These are phyloP conservation scores for Begonia loranthoides DNA, from an alignment of 306 rosid species.

Conservation along the genomic window DNA sequence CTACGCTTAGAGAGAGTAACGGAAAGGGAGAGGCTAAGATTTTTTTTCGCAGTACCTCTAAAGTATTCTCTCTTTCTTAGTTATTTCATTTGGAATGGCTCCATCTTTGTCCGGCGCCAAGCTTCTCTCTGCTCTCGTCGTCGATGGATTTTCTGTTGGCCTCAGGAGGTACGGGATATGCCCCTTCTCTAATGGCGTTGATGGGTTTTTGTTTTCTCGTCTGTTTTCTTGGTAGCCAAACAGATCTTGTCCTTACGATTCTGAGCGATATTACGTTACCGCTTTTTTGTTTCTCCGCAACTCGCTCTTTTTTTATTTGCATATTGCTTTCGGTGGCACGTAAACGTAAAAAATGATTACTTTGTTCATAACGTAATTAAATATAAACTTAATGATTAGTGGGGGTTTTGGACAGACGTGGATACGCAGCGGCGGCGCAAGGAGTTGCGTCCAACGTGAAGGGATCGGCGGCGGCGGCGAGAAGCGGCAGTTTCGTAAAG, in stretches of 20 bases:
- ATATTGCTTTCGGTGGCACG: conserved; percentile 1
- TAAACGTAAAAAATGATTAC: neutral
- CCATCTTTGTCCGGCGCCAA: conserved; percentile 10
- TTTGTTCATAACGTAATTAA: neutral
- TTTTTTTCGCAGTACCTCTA: neutral
- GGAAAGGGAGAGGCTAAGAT: neutral
- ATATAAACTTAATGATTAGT: neutral
- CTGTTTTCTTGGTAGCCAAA: conserved; percentile 3
- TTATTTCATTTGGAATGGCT: too few relatives aligned
- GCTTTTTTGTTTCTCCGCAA: neutral
- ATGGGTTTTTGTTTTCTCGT: neutral
- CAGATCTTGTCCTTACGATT: neutral
- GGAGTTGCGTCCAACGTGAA: conserved; percentile 25
- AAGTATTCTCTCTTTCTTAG: too few relatives aligned
- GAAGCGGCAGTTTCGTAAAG: conserved; percentile 14
- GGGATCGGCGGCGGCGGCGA: conserved; percentile 16
- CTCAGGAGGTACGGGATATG: conserved; percentile 31
- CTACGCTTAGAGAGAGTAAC: neutral
- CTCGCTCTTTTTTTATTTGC: neutral
- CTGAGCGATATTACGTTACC: neutral
- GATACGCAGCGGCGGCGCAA: conserved; percentile 42
- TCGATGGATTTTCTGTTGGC: conserved; percentile 28
- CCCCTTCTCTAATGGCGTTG: too few relatives aligned
- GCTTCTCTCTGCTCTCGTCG: conserved; percentile 33
- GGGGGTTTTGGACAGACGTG: conserved; percentile 37